These are phyloP conservation scores for Asclepias syriaca DNA, from an alignment of 257 asterid species.

Conservation along the genomic window DNA sequence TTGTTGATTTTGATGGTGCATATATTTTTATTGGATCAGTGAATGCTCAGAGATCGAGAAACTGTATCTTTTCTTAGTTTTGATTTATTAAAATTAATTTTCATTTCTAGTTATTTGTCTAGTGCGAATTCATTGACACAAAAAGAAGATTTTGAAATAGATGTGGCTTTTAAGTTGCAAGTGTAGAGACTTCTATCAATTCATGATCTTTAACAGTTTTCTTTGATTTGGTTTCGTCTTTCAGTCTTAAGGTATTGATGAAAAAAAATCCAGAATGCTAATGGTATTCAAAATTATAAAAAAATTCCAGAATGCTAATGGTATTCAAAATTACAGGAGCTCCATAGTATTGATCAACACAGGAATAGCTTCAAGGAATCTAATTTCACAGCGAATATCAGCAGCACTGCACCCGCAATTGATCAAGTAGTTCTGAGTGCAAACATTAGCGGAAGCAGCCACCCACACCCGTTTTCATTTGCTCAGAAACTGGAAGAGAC, in stretches of 20 bases:
- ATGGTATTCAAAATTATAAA: too few relatives aligned
- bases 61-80: not conserved
- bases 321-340: slow-evolving; percentile 11
- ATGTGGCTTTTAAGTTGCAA: not conserved
- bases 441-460: too few relatives aligned
- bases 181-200: not conserved
- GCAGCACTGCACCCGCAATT: slow-evolving; percentile 13
- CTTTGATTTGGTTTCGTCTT: not conserved
- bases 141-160: not conserved
- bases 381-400: slow-evolving; percentile 26
- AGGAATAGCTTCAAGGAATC: slow-evolving; percentile 28
- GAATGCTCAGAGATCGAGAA: not conserved
- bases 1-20: not conserved
- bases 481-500: slow-evolving; percentile 27
- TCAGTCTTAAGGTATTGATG: not conserved
- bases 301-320: not conserved
- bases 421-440: slow-evolving; percentile 13
- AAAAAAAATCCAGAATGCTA: not conserved
- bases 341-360: slow-evolving; percentile 12
- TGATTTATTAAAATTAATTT: not conserved
- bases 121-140: not conserved
- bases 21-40: not conserved
- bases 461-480: slow-evolving; percentile 38
- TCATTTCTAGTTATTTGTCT: not conserved
- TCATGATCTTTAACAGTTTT: not conserved